Evolutionary conservation across 1,284 basidiomycete species (phyloP), one percentile per base, ranked within the genome.

Genomic region (Termitomyces sp.): DNA sequence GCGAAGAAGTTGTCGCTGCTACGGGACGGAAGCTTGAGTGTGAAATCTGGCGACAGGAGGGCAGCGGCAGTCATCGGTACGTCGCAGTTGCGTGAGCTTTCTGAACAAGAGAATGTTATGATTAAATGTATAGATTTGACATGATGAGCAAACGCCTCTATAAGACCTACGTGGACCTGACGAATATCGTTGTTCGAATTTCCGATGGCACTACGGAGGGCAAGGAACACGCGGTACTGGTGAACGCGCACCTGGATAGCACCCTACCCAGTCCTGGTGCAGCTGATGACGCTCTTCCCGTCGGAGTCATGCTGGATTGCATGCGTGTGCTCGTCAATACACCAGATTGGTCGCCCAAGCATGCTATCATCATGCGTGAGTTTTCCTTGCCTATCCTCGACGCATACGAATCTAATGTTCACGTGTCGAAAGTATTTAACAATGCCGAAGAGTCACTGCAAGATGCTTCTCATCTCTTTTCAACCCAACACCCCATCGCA

Each of bases 401-500:
- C 39, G 10, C 43, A 36, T 48, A 2, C 31, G 46, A 38, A 30
- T 19, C 28, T 9, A 3, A 9, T 10, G 50, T 41, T 53, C 21
- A 47, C 12, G 28, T 31, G 7, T 40, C 9, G 7, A 8, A 41
- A 94, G 92, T 98, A 58, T 98, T 97, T 77, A 98, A 98, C 66
- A 85, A 97, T 58, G 97, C 90, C 5, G 95, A 99, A 68, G 93
- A 96, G 65, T 90, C 87, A 0, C 71, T 96, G n/a, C 94, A 97
- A 69, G 95, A 98, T 65, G 95, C 91, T 0, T 95, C 93, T 0
- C 95, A 99, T 69, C 75, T 96, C 3, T 97, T 88, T 69, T 86
- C 92, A 7, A 96, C 92, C 0, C 90, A 94, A 64, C 92, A 95
- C 65, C 81, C 83, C 1, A 82, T 81, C 40, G 84, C 86, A 7